These are phyloP conservation scores for Exophiala sp. DNA, from an alignment of 2,329 filamentous ascomycete species.

Conservation along the genomic window DNA sequence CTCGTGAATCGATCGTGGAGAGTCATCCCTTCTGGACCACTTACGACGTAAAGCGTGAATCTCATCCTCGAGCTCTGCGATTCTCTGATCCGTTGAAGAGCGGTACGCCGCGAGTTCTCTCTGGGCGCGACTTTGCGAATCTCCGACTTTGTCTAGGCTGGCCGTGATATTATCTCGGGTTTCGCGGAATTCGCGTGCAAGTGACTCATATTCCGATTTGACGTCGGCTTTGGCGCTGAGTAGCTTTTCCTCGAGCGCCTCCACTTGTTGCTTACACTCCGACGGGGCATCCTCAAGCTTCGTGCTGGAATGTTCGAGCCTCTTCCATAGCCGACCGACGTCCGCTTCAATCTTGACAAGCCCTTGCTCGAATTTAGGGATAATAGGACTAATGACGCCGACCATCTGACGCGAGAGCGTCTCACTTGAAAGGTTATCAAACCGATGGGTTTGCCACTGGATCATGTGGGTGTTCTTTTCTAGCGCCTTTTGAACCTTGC, in stretches of 20 bases:
- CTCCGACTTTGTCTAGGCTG: neutral
- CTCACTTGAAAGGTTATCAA: conserved; percentile 15
- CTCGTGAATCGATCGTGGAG: neutral
- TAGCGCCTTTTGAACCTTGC: neutral
- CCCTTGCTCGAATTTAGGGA: conserved; percentile 17
- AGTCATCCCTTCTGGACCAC: neutral
- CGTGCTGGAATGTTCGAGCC: neutral
- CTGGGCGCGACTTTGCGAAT: neutral
- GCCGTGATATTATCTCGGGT: neutral
- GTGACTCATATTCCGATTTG: neutral
- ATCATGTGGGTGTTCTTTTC: conserved; percentile 7
- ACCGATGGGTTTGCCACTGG: conserved; percentile 12
- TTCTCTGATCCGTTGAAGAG: neutral
- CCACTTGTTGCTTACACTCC: neutral
- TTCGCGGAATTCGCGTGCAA: neutral
- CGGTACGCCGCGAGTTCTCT: neutral
- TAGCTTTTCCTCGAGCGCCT: neutral
- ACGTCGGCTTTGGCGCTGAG: neutral
- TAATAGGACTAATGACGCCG: conserved; percentile 1
- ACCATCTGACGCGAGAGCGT: conserved; percentile 10
- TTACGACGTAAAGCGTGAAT: neutral
- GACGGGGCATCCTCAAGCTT: neutral
- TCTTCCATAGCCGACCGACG: neutral
- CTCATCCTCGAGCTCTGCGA: neutral
- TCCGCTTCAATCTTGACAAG: conserved; percentile 7